Evolutionary conservation across 768 basidiomycete species (phyloP), one percentile per base, ranked within the genome.

Genomic region (Hemileccinum rubropunctum): DNA sequence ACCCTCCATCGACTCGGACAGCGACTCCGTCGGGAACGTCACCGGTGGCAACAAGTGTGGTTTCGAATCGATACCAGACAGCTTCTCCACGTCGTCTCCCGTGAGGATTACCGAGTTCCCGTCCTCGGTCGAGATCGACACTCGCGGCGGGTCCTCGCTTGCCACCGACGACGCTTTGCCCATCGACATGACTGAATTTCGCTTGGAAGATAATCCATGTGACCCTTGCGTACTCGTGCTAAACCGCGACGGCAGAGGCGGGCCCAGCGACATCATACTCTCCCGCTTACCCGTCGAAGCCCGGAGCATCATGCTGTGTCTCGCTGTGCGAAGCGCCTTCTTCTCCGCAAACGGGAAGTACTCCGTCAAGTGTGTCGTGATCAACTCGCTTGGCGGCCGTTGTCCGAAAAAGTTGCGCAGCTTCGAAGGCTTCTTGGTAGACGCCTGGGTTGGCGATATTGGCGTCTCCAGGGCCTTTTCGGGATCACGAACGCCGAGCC

Each of bases 331-430:
- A 35, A 99, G 74, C 33, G 90, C 88, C 71, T 88, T 94, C 73
- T 88, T 91, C 75, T 97, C 93, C 4, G 92, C 85, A 55, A 81
- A 79, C 1, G 97, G 97, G 82, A 99, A 99, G 75, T 88, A 99
- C 53, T 97, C 95, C 17, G 88, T 84, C 44, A 98, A 70, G 64
- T 98, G 95, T 7, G 77, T 95, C 21, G 95, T 91, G 73, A 98
- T 98, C 54, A 98, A 83, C 68, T 98, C 97, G 71, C 89, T 92
- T 0, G 97, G 95, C 0, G 97, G 97, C 35, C 97, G 88, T 62
- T 98, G 97, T 14, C 95, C 97, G 59, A 98, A 95, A 76, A 98
- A 99, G 75, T 93, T 94, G 69, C 89, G 89, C 41, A 94, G 66
- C 62, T 91, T 94, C 18, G 81, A 80, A 4, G 84, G 80, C 9